phyloP scores from a whole-genome alignment of 805 yeast species.

The Komagataella populi region DNA sequence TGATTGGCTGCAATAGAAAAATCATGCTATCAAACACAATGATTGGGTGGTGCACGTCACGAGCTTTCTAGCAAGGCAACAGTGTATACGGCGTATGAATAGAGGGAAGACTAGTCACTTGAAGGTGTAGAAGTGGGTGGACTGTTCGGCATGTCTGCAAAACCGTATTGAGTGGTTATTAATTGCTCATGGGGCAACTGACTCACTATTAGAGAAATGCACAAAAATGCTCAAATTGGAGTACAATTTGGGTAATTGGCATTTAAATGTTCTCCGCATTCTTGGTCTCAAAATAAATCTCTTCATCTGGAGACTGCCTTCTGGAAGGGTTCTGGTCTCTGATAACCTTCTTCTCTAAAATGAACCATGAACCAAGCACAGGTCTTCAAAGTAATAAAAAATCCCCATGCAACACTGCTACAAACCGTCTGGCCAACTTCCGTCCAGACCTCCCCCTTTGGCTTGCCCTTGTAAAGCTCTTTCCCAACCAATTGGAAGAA shows the following conservation, averaged over 20 bases:
- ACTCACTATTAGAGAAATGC: background rate
- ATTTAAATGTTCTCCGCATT: background rate
- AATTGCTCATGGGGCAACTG: background rate
- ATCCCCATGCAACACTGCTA: background rate
- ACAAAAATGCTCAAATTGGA: background rate
- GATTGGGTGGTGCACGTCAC: background rate
- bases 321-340: background rate
- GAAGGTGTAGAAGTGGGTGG: background rate
- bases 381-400: background rate
- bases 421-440: background rate
- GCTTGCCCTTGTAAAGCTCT: background rate
- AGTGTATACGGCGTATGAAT: background rate
- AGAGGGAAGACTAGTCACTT: background rate
- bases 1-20: background rate
- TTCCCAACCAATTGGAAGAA: background rate
- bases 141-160: too few relatives aligned
- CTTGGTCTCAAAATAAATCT: background rate
- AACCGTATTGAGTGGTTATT: background rate
- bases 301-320: background rate
- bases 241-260: background rate
- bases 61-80: background rate
- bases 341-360: too few relatives aligned
- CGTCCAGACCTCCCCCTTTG: background rate
- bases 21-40: background rate
- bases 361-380: background rate